A percentile compares a stretch with the other conserved stretches of the same genome.
phyloP scores from a whole-genome alignment of 2,329 filamentous ascomycete species.

The Neonectria neomacrospora region DNA sequence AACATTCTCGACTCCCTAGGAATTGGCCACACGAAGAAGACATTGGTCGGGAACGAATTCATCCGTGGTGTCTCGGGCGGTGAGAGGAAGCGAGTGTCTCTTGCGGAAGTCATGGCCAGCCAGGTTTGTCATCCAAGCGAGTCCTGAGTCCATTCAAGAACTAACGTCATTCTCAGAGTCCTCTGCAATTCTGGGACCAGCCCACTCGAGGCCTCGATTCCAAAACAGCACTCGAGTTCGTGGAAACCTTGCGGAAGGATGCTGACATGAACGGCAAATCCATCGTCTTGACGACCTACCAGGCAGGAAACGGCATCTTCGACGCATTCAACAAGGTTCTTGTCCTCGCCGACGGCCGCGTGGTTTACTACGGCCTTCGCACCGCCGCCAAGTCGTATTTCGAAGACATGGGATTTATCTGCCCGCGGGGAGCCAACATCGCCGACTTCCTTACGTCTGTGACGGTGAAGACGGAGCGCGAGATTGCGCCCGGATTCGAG shows the following conservation, averaged over 20 bases:
- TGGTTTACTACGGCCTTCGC: constrained; percentile 73
- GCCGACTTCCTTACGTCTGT: constrained; percentile 77
- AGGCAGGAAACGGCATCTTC: constrained; percentile 71
- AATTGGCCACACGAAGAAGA: constrained; percentile 71
- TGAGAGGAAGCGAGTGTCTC: constrained; percentile 76
- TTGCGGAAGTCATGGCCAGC: constrained; percentile 70
- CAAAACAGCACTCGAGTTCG: constrained; percentile 76
- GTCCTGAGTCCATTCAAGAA: background rate
- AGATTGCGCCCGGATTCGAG: constrained; percentile 68
- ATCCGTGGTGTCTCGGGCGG: constrained; percentile 69
- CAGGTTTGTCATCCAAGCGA: constrained; percentile 44
- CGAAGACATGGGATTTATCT: constrained; percentile 71
- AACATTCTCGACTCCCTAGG: constrained; percentile 66
- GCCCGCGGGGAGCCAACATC: constrained; percentile 62
- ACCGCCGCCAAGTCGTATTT: constrained; percentile 74
- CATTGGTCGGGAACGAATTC: constrained; percentile 71
- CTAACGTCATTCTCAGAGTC: constrained; percentile 43
- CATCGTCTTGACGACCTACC: constrained; percentile 74
- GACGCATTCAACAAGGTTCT: constrained; percentile 77
- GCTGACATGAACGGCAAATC: constrained; percentile 73
- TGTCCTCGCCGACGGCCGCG: constrained; percentile 73
- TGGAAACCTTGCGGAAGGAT: constrained; percentile 67
- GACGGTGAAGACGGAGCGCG: constrained; percentile 71
- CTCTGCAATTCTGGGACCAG: constrained; percentile 76
- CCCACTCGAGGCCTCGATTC: constrained; percentile 75